These are phyloP conservation scores for Chaetoscypha palmicola DNA, from an alignment of 2,329 filamentous ascomycete species.

Conservation along the genomic window DNA sequence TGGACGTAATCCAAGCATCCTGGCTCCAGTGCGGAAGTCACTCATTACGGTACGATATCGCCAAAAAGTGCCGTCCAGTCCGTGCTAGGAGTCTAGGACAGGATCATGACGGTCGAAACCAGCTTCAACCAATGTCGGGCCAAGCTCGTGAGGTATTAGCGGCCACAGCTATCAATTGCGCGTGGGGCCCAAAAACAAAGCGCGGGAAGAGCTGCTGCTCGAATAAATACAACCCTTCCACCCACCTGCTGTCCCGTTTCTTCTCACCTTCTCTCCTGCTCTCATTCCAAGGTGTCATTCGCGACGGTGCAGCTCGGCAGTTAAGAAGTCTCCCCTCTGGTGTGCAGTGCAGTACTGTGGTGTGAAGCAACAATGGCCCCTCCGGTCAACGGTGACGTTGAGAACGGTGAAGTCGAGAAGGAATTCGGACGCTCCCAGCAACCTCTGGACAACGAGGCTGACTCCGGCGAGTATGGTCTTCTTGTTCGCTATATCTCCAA, in stretches of 20 bases:
- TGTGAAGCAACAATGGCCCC: background rate
- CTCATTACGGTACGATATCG: background rate
- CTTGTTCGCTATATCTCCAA: conserved; percentile 62
- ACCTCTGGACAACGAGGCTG: conserved; percentile 8
- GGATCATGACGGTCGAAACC: background rate
- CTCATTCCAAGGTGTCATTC: background rate
- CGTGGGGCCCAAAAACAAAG: background rate
- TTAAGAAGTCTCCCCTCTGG: background rate
- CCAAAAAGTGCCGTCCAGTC: background rate
- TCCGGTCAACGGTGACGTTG: conserved; percentile 17
- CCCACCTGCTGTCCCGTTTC: background rate
- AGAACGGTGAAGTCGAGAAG: conserved; percentile 24
- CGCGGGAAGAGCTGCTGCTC: background rate
- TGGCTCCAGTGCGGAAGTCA: no score
- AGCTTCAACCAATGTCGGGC: background rate
- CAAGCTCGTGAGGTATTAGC: background rate
- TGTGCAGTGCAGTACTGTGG: background rate
- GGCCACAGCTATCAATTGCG: background rate
- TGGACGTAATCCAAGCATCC: no score
- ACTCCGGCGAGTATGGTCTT: conserved; percentile 54
- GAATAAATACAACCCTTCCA: background rate
- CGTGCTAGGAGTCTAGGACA: background rate
- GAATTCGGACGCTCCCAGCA: background rate
- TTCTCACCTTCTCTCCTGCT: background rate
- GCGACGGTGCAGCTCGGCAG: background rate